Evolutionary conservation across 2,329 filamentous ascomycete species (phyloP).

Genomic region (Ophiosphaerella narmari): DNA sequence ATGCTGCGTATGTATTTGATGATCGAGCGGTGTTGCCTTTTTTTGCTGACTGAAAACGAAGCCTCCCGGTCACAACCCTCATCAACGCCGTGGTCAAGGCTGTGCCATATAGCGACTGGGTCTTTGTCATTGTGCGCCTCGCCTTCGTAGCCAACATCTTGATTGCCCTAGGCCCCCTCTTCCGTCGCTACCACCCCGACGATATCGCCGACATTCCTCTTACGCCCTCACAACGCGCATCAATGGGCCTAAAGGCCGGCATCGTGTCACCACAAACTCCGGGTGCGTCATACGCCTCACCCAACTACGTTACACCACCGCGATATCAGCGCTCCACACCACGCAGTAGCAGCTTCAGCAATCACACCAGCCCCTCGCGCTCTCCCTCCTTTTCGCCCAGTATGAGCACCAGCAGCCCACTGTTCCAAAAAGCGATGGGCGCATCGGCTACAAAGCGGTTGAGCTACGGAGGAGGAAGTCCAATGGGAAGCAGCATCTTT

Average conservation of each 20-base stretch:
- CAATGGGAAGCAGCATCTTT: conserved; percentile 50
- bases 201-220: conserved; percentile 86
- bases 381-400: conserved; percentile 64
- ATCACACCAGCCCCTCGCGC: conserved; percentile 50
- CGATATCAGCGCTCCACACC: conserved; percentile 80
- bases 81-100: conserved; percentile 43
- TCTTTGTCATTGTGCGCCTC: conserved; percentile 57
- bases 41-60: conserved; percentile 12
- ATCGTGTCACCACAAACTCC: conserved; percentile 63
- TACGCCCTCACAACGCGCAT: conserved; percentile 82
- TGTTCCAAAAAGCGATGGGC: conserved; percentile 71
- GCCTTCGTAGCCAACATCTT: conserved; percentile 66
- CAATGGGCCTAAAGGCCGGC: conserved; percentile 78
- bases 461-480: conserved; percentile 62
- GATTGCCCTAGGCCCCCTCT: conserved; percentile 71
- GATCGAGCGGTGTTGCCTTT: background rate
- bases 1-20: conserved; percentile 25
- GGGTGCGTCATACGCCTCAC: conserved; percentile 54
- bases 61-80: conserved; percentile 35
- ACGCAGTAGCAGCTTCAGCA: conserved; percentile 61
- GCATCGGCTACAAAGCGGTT: conserved; percentile 59
- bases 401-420: conserved; percentile 54
- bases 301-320: conserved; percentile 80
- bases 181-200: conserved; percentile 65
- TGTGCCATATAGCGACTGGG: conserved; percentile 45